Evolutionary conservation across 306 rosid species (phyloP), one percentile per base, ranked within the genome.

Genomic region (Boehmeria nivea): DNA sequence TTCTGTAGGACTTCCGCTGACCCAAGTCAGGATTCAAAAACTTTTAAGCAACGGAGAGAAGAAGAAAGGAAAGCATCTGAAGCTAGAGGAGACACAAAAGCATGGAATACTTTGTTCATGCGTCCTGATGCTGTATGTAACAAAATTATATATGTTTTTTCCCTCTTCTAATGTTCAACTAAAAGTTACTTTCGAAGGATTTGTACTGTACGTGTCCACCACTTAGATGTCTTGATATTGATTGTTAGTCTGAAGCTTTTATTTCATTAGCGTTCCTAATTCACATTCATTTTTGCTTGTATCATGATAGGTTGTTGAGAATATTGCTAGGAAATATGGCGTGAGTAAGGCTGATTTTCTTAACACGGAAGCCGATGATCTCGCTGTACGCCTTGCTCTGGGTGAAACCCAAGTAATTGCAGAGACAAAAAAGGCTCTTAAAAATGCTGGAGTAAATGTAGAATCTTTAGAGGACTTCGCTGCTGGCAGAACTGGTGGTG

Each of bases 51-150:
- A 52, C 67, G 43, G 72, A 84, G 93, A 67, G 89, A 63, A 73
- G 96, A 91, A 52, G 76, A 91, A 72, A 71, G 77, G 69, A 87
- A 91, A 70, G 78, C 82, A 58, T 65, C 85, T 39, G 96, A 91
- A 79, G 96, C 93, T 43, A 71, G 93, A 45, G 98, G 98, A 45
- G 83, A 91, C 66, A 82, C 94, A 55, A 78, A 75, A 82, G 96
- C 93, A 60, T 91, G 96, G 98, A 91, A 91, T 69, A 82, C 85
- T 73, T 79, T 91, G 64, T 91, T 74, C 80, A 84, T 91, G 91
- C 89, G 87, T 44, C 52, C 95, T 64, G 98, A 91, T 60, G 78
- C 96, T 9, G 98, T 91, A 87, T 70, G 89, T 47, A 51, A 6
- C 23, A 42, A 1, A 34, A 20, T 51, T 44, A 51, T 24, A 26